phyloP scores from a whole-genome alignment of 2,329 filamentous ascomycete species.

The Teratosphaeria nubilosa region DNA sequence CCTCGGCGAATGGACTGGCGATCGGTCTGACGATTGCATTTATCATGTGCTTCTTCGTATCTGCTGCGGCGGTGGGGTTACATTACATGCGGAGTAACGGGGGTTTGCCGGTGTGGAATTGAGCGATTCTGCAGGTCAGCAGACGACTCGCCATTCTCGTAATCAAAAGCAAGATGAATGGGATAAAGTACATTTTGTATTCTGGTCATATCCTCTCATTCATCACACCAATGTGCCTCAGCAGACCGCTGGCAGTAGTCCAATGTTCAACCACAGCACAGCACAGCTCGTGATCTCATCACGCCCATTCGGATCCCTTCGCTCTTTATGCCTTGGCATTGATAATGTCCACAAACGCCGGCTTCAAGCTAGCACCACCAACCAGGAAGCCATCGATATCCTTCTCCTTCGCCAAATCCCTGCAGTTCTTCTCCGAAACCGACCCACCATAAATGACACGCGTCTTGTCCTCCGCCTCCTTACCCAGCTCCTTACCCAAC shows the following conservation, averaged over 20 bases:
- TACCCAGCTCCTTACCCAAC: constrained; percentile 65
- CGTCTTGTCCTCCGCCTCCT: constrained; percentile 72
- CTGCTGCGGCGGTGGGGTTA: background rate
- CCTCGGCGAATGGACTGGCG: background rate
- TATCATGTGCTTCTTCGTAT: background rate
- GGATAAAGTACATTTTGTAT: no score
- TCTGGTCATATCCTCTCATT: no score
- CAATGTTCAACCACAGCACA: background rate
- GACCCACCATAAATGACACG: constrained; percentile 94
- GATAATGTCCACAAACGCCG: constrained; percentile 70
- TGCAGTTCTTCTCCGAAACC: constrained; percentile 97
- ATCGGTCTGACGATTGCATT: background rate
- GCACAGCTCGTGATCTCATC: background rate
- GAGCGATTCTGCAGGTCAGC: no score
- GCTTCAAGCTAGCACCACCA: constrained; percentile 92
- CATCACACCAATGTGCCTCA: background rate
- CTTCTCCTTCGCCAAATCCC: constrained; percentile 77
- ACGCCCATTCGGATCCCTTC: background rate
- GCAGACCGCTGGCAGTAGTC: background rate
- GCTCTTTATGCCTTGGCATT: constrained; percentile 41
- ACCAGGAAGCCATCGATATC: constrained; percentile 99
- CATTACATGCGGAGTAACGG: background rate
- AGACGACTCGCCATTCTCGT: no score
- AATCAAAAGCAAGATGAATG: no score
- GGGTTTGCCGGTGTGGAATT: no score